Percentiles rank a stretch among this genome's conserved stretches.
phyloP scores from a whole-genome alignment of 2,329 filamentous ascomycete species.

The Emmonsiellopsis sp. region DNA sequence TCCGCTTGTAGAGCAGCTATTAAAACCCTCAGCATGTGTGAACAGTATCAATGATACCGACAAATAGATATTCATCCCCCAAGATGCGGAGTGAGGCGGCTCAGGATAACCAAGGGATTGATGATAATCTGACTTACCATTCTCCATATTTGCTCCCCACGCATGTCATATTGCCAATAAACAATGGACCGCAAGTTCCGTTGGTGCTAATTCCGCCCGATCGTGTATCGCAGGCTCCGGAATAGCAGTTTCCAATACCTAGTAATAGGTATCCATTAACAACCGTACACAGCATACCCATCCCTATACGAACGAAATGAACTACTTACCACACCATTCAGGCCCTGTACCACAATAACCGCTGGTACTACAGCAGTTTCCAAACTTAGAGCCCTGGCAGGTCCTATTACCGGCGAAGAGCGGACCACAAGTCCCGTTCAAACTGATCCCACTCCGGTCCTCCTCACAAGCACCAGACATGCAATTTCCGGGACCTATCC shows the following conservation, averaged over 20 bases:
- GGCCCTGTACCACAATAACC: constrained; percentile 12
- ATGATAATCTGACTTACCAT: constrained; percentile 6
- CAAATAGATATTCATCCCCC: not conserved
- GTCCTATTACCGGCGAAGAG: not conserved
- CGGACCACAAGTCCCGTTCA: constrained; percentile 9
- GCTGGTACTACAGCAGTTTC: constrained; percentile 11
- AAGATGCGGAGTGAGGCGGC: not conserved
- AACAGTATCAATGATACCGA: not conserved
- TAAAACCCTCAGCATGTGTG: not conserved
- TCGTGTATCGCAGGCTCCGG: constrained; percentile 1
- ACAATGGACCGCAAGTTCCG: constrained; percentile 2
- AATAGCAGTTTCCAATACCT: constrained; percentile 4
- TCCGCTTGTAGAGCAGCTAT: constrained; percentile 11
- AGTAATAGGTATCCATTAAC: not conserved
- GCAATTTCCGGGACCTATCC: not conserved
- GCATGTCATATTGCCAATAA: constrained; percentile 3
- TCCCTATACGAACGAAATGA: not conserved
- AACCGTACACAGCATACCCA: not conserved
- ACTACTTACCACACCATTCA: constrained; percentile 10
- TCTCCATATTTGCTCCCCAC: constrained; percentile 7
- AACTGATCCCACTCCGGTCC: constrained; percentile 7
- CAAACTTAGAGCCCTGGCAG: constrained; percentile 11
- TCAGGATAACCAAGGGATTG: not conserved
- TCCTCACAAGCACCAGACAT: not conserved
- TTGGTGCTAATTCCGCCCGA: not conserved